Base-by-base conservation (phyloP, 2,329 filamentous ascomycete genomes). In the Fusarium domesticum region DNA sequence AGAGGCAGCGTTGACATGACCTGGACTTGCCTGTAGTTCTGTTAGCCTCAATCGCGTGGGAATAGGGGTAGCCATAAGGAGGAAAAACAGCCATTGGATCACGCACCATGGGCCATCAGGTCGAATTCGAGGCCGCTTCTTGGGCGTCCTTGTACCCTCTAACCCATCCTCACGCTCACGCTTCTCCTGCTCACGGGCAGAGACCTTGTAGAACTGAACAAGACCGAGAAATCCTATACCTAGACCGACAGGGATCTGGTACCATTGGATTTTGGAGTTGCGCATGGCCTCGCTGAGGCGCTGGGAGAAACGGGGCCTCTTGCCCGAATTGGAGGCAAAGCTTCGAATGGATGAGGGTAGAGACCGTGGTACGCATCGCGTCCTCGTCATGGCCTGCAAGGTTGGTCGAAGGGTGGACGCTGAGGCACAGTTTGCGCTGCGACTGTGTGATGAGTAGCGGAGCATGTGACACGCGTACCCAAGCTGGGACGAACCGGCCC, bases 1-100 rank as follows among this genome's bases (percentile, higher is more conserved):
- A 96, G 75, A 25, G 91, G 91, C 48, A 96, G 73, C 2, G 89
- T 95, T 6, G 89, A 95, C 87, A 96, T 95, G 64, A 96, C 80
- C 64, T 91, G 87, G 39, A 96, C 88, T 63, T 92, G 88, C 88
- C 77, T 80, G 42, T n/a, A 43, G 31, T 31, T 12, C 12, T 28
- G 32, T 59, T 42, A 60, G 56, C 33, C 49, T 48, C 39, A 34
- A 10, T 15, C 23, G 23, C 4, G 23, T 34, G 18, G 33, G 30
- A 35, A 50, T 43, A 57, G 45, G 48, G 51, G 50, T 33, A 37
- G 23, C 19, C 23, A n/a, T 20, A 11, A 16, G 12, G 37, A 6
- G 12, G 19, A 31, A 34, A n/a, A 37, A 16, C 33, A 35, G 19
- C 16, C 17, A 28, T 37, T 30, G 25, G 30, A 33, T 34, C 23